Conservation (phyloP, 805 yeast species). For the Ogataea ganodermae region DNA sequence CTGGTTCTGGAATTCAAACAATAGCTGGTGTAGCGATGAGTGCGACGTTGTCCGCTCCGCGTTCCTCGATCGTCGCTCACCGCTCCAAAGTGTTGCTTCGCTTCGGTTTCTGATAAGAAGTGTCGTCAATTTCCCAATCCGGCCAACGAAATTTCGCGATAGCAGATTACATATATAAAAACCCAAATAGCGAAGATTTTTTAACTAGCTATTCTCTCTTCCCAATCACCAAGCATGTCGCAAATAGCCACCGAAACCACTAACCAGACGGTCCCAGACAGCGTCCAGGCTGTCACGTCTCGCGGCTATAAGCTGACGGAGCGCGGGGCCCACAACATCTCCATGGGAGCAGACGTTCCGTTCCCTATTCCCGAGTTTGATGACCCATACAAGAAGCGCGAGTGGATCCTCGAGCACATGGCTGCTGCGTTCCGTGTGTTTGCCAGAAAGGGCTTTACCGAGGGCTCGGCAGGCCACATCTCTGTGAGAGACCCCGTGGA, state of each 20-base stretch:
- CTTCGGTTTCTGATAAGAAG: not conserved
- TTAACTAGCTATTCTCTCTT: not conserved
- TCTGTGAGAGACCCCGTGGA: slow-evolving; percentile 82
- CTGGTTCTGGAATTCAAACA: too few species aligned
- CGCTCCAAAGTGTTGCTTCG: not conserved
- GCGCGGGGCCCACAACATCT: slow-evolving; percentile 62
- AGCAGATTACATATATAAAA: slow-evolving; percentile 4
- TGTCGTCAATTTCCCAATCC: slow-evolving; percentile 17
- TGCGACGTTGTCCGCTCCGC: not conserved
- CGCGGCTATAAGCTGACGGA: slow-evolving; percentile 44
- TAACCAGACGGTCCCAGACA: slow-evolving; percentile 24
- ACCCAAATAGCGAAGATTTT: not conserved
- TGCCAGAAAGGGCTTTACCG: slow-evolving; percentile 74
- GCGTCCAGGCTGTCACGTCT: slow-evolving; percentile 34
- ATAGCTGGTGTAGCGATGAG: too few species aligned
- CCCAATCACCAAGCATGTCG: not conserved
- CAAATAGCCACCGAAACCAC: slow-evolving; percentile 2
- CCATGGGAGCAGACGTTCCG: slow-evolving; percentile 55
- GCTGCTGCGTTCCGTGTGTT: slow-evolving; percentile 85
- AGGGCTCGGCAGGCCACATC: slow-evolving; percentile 86
- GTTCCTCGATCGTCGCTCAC: not conserved
- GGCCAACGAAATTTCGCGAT: slow-evolving; percentile 4
- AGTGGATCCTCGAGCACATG: slow-evolving; percentile 67
- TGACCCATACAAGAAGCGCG: slow-evolving; percentile 49
- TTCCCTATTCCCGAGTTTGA: slow-evolving; percentile 53